phyloP scores from a whole-genome alignment of 2,329 filamentous ascomycete genomes.

The Calonectria pauciramosa region DNA sequence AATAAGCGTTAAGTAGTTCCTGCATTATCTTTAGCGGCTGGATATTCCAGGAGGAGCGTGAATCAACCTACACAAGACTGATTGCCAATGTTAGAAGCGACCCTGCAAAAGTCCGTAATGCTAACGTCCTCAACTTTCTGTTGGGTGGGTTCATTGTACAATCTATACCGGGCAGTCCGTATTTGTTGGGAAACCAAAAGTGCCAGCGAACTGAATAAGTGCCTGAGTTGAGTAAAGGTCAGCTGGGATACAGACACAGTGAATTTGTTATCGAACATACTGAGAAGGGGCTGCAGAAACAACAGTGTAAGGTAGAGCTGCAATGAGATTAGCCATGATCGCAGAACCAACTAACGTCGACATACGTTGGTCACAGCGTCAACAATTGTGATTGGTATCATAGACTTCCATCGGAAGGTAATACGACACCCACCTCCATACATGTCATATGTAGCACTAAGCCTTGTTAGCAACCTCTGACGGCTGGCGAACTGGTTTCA shows the following conservation, averaged over 20 bases:
- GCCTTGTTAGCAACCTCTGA: no score
- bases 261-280: background rate
- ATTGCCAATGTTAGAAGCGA: background rate
- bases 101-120: background rate
- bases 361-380: background rate
- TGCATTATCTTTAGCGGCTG: background rate
- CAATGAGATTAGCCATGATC: background rate
- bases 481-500: background rate
- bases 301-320: background rate
- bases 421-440: background rate
- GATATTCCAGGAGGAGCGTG: no score
- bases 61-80: background rate
- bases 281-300: background rate
- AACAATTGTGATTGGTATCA: background rate
- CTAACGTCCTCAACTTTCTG: background rate
- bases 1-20: background rate
- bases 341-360: background rate
- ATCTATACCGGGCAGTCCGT: background rate
- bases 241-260: background rate
- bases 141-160: background rate
- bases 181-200: background rate
- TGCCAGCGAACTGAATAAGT: background rate
- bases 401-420: background rate
- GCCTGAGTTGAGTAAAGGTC: background rate
- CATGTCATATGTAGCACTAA: background rate